These are phyloP conservation scores for Helotiales sp. DNA, from an alignment of 2,329 filamentous ascomycete genomes.

Conservation along the genomic window DNA sequence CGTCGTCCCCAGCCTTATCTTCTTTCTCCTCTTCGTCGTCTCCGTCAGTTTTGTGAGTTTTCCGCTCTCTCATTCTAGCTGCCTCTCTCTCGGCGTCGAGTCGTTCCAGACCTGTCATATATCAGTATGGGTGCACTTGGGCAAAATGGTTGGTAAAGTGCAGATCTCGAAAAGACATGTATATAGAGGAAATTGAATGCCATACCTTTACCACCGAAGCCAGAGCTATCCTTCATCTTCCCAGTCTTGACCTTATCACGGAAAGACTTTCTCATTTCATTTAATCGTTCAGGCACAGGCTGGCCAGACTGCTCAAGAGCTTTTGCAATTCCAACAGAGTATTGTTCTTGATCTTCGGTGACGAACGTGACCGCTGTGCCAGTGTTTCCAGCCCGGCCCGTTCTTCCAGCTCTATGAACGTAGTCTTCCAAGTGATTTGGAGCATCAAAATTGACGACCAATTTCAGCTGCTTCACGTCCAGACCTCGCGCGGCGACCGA, in stretches of 20 bases:
- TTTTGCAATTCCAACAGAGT: constrained; percentile 85
- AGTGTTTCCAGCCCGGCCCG: constrained; percentile 89
- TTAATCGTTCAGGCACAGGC: constrained; percentile 69
- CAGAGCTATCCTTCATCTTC: constrained; percentile 84
- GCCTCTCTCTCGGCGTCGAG: constrained; percentile 90
- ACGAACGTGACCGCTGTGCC: constrained; percentile 95
- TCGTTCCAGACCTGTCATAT: constrained; percentile 60
- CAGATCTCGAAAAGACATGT: not conserved
- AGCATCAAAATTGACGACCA: constrained; percentile 94
- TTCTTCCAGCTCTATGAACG: constrained; percentile 90
- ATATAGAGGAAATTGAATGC: not conserved
- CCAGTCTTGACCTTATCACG: constrained; percentile 89
- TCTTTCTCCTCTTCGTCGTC: constrained; percentile 78
- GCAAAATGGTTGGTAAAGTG: not conserved
- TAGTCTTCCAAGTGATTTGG: constrained; percentile 97
- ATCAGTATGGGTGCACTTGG: constrained; percentile 4
- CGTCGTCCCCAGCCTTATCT: constrained; percentile 67
- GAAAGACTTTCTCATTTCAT: constrained; percentile 70
- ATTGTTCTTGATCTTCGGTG: constrained; percentile 88
- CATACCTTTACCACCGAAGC: constrained; percentile 86
- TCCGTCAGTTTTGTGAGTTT: constrained; percentile 85
- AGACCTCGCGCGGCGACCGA: constrained; percentile 93
- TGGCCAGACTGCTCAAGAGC: constrained; percentile 84
- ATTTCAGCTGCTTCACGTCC: constrained; percentile 92
- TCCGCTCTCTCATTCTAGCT: constrained; percentile 81